phyloP scores from a whole-genome alignment of 768 basidiomycete species.

The Mycena venus region DNA sequence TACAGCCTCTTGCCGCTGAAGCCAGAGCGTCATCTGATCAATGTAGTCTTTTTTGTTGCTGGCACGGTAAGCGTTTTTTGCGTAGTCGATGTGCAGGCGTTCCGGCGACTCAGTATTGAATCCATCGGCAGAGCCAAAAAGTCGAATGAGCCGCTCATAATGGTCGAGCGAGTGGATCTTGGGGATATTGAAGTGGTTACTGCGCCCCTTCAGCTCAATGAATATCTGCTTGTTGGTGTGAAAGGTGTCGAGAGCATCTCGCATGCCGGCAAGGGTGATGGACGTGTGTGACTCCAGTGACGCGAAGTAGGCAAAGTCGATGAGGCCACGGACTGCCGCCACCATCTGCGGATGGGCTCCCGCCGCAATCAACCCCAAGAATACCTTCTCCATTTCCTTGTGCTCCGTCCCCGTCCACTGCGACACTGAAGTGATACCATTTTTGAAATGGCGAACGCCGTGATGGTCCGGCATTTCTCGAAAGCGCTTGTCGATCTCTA shows the following conservation, averaged over 20 bases:
- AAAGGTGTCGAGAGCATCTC: conserved; percentile 35
- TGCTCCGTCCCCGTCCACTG: conserved; percentile 53
- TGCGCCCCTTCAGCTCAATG: conserved; percentile 30
- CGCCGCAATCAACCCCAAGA: conserved; percentile 39
- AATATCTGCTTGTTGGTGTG: conserved; percentile 45
- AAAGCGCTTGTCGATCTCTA: conserved; percentile 52
- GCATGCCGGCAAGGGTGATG: conserved; percentile 35
- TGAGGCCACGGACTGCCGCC: conserved; percentile 25
- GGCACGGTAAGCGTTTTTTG: conserved; percentile 41
- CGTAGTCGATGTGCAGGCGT: too few relatives aligned
- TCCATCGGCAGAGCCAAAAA: conserved; percentile 39
- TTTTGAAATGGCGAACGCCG: conserved; percentile 46
- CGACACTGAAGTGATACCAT: conserved; percentile 47
- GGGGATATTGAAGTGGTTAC: conserved; percentile 49
- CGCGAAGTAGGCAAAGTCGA: conserved; percentile 46
- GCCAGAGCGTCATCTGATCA: conserved; percentile 54
- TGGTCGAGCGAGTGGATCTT: conserved; percentile 48
- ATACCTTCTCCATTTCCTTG: conserved; percentile 44
- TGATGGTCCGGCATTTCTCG: conserved; percentile 43
- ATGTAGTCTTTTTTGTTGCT: conserved; percentile 42
- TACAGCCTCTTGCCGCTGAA: conserved; percentile 43
- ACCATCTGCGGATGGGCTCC: conserved; percentile 30
- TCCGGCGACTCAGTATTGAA: conserved; percentile 48
- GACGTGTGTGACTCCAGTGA: conserved; percentile 38
- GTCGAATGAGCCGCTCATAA: conserved; percentile 40